Evolutionary conservation across 78 protist species (phyloP).

Genomic region (Tieghemostelium lacteum): DNA sequence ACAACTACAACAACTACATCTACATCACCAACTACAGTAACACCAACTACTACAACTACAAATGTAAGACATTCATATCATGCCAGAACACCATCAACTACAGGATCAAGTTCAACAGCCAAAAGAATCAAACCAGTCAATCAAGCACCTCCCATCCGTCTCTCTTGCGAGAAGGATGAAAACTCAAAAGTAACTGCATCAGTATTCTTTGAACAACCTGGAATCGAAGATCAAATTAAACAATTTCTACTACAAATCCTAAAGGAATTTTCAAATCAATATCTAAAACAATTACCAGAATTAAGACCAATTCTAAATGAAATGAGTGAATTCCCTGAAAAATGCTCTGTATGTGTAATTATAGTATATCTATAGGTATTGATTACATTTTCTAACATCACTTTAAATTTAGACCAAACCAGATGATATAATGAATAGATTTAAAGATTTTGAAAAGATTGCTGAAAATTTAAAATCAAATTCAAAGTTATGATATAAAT

Average conservation of each 20-base stretch:
- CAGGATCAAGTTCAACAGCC: conserved; percentile 69
- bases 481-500: conserved; percentile 6
- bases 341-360: conserved; percentile 3
- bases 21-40: not conserved
- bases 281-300: conserved; percentile 1
- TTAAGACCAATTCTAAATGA: conserved; percentile 49
- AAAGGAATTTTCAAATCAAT: conserved; percentile 30
- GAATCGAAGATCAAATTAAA: conserved; percentile 43
- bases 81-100: conserved; percentile 66
- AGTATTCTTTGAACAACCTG: conserved; percentile 54
- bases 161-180: conserved; percentile 62
- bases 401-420: conserved; percentile 46
- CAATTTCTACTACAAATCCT: conserved; percentile 20
- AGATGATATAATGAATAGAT: conserved; percentile 51
- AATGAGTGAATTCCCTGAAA: conserved; percentile 79
- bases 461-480: conserved; percentile 23
- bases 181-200: conserved; percentile 41
- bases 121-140: conserved; percentile 42
- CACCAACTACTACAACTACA: conserved; percentile 11
- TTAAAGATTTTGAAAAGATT: conserved; percentile 62
- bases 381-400: not conserved
- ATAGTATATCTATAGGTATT: not conserved
- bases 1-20: not conserved
- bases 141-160: conserved; percentile 64
- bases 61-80: conserved; percentile 35